These are phyloP conservation scores for Arachis stenosperma DNA, from an alignment of 306 rosid species.

Conservation along the genomic window DNA sequence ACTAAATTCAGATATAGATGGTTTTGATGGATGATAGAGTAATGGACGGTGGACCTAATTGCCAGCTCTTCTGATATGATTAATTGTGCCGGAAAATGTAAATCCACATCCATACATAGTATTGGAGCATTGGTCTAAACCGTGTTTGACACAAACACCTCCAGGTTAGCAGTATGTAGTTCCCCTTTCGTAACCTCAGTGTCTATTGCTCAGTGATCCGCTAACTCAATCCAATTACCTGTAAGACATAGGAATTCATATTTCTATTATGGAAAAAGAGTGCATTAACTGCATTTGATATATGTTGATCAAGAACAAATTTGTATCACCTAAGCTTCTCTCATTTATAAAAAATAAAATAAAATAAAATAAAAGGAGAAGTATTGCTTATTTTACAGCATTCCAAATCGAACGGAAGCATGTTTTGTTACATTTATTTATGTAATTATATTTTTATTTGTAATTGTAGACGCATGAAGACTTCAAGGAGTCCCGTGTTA, in stretches of 20 bases:
- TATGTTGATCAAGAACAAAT: conserved; percentile 5
- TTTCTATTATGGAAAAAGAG: conserved; percentile 9
- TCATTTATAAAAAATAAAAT: not conserved
- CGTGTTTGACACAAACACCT: conserved; percentile 16
- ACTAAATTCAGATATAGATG: not conserved
- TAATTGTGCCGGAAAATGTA: conserved; percentile 1
- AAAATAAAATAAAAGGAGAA: not conserved
- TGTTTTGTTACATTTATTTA: not conserved
- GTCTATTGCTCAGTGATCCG: conserved; percentile 14
- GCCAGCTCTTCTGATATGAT: not conserved
- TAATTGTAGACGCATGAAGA: conserved; percentile 72
- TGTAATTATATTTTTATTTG: conserved; percentile 19
- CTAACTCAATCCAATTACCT: not conserved
- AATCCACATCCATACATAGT: conserved; percentile 13
- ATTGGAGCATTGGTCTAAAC: conserved; percentile 13
- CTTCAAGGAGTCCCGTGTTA: conserved; percentile 67
- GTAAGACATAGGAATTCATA: conserved; percentile 13
- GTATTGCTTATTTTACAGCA: not conserved
- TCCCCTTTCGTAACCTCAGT: conserved; percentile 13
- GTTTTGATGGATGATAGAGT: not conserved
- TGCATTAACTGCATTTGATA: conserved; percentile 1
- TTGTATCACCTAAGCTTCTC: conserved; percentile 28
- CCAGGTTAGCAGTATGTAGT: conserved; percentile 8
- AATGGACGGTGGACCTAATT: not conserved
- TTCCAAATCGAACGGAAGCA: conserved; percentile 6